These are phyloP conservation scores for Lenwebbia sp. DNA, from an alignment of 345 rosid species.

Conservation along the genomic window DNA sequence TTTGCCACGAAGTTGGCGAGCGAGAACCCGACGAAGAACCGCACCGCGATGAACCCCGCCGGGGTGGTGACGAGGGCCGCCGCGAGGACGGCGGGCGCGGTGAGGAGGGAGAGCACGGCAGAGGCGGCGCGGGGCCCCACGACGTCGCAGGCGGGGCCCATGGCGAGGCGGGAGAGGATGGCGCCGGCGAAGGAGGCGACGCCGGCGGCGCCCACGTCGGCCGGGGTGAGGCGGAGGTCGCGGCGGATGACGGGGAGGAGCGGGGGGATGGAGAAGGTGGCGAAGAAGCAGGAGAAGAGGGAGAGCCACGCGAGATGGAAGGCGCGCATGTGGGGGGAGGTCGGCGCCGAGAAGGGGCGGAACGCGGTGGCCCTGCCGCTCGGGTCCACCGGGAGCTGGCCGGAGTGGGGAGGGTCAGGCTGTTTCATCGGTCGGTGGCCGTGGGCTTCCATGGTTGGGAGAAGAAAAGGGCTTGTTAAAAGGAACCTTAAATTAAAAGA, in stretches of 20 bases:
- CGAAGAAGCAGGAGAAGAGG: constrained; percentile 76
- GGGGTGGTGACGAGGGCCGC: constrained; percentile 40
- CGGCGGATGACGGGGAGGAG: constrained; percentile 56
- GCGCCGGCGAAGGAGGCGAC: constrained; percentile 72
- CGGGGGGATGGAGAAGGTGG: constrained; percentile 89
- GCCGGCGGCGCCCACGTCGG: constrained; percentile 43
- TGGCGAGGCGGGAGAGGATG: constrained; percentile 78
- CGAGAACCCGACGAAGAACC: constrained; percentile 62
- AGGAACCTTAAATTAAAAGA: not conserved
- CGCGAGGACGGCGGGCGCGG: constrained; percentile 48
- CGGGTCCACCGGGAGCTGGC: constrained; percentile 29
- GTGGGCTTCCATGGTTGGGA: not conserved
- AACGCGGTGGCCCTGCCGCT: constrained; percentile 49
- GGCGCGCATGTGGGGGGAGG: constrained; percentile 57
- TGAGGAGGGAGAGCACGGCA: constrained; percentile 54
- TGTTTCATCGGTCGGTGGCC: not conserved
- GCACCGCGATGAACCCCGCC: constrained; percentile 38
- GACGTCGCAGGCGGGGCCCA: constrained; percentile 74
- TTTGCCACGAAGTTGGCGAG: constrained; percentile 78
- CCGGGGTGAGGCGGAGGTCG: constrained; percentile 43
- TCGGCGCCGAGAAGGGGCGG: constrained; percentile 39
- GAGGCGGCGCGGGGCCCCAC: constrained; percentile 66
- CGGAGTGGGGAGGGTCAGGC: not conserved
- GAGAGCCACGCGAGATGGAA: constrained; percentile 86
- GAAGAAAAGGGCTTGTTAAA: not conserved